These are phyloP conservation scores for Quercus robur DNA, from an alignment of 306 rosid genomes.

Conservation along the genomic window DNA sequence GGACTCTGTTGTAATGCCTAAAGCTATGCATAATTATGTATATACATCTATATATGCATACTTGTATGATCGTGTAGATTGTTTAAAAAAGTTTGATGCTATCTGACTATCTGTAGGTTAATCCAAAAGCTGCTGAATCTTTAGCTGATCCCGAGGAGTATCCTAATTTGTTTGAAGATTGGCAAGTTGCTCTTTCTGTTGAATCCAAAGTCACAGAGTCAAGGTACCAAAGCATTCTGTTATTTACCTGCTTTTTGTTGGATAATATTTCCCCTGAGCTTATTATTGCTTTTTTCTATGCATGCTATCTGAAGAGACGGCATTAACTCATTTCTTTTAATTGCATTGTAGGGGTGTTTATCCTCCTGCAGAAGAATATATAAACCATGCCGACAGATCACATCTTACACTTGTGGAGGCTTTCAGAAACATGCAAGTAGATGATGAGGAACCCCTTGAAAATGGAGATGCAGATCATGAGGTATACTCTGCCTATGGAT, in stretches of 20 bases:
- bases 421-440: constrained; percentile 73
- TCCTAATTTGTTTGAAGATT: constrained; percentile 89
- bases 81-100: constrained; percentile 12
- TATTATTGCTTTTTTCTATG: neutral
- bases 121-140: constrained; percentile 92
- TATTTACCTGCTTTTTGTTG: neutral
- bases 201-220: constrained; percentile 70
- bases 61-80: neutral
- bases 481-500: constrained; percentile 38
- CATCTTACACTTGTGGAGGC: constrained; percentile 83
- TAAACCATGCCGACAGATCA: constrained; percentile 56
- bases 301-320: constrained; percentile 8
- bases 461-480: constrained; percentile 76
- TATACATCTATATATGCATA: neutral
- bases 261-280: neutral
- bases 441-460: constrained; percentile 71
- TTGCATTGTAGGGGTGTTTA: constrained; percentile 59
- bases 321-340: constrained; percentile 20
- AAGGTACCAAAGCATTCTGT: constrained; percentile 39
- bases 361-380: constrained; percentile 67
- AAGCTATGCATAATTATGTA: neutral
- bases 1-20: constrained; percentile 2
- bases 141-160: constrained; percentile 99
- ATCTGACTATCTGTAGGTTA: constrained; percentile 52
- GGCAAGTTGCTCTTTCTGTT: constrained; percentile 95